Conservation (phyloP, 2,329 filamentous ascomycete genomes). For the Aspergillus novoparasiticus region DNA sequence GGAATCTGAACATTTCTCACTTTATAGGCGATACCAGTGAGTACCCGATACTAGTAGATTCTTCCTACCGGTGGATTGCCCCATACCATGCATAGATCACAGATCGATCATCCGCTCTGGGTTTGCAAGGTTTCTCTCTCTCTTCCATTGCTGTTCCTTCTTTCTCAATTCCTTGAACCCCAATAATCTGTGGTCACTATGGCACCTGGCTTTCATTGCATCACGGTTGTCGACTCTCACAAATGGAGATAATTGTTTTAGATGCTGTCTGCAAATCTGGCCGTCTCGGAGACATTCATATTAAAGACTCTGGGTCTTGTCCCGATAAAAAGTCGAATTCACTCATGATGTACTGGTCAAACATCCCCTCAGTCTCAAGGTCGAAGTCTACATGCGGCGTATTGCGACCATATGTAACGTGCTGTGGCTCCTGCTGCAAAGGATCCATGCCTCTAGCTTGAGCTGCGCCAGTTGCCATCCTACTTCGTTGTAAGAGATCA, state of each 20-base stretch:
- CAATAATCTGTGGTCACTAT: not conserved
- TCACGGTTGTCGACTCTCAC: not conserved
- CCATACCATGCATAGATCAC: not conserved
- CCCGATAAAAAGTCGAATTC: not conserved
- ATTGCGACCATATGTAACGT: not conserved
- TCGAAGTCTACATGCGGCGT: not conserved
- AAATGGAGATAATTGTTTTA: not conserved
- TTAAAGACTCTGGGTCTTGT: not conserved
- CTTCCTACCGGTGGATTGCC: not conserved
- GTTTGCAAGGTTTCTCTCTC: not conserved
- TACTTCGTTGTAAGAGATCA: not conserved
- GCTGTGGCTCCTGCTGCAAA: not conserved
- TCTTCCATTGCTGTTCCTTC: not conserved
- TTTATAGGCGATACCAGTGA: not conserved
- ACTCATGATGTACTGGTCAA: not conserved
- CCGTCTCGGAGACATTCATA: not conserved
- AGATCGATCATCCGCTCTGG: too few species aligned
- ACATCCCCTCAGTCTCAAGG: not conserved
- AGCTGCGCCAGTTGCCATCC: not conserved
- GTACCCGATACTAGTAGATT: not conserved
- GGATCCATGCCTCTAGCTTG: not conserved
- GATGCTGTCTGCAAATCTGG: not conserved
- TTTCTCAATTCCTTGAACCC: not conserved
- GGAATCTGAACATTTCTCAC: too few species aligned
- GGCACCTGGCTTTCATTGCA: not conserved